Evolutionary conservation across 257 asterid species (phyloP), one percentile per base, ranked within the genome.

Genomic region (Rubia yunnanensis): DNA sequence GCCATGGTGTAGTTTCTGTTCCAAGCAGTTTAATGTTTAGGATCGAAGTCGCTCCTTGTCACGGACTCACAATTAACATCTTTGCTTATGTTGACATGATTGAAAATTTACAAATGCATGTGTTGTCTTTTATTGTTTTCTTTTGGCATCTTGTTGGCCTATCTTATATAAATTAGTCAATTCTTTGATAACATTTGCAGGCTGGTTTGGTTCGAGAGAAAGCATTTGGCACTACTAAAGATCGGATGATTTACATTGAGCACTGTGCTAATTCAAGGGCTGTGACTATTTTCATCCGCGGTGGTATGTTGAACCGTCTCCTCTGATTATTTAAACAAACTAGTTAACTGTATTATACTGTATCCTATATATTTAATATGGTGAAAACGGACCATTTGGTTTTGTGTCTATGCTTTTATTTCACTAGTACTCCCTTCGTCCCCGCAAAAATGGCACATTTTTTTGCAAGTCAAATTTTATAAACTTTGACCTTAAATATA

Each of bases 241-340:
- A 89, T 71, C 81, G 97, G 50, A 92, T 92, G 98, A 89, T 92
- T 64, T 92, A 89, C 72, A 92, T 92, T 60, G 98, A 92, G 85
- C 98, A 92, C 71, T 92, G 98, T 83, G 96, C 98, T 44, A 92
- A 92, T 75, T 92, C 98, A 76, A 85, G 84, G 83, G 98, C 98
- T 48, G 98, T 92, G 24, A 92, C 98, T 71, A 77, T 92, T 76
- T 92, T 92, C 76, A 92, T 92, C 39, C 98, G 98, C 66, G 98
- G 98, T 52, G 98, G 98, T 89, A 76, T 60, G 95, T 82, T 71
- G 63, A 68, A 14, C 52, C 73, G 11, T 62, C 62, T 68, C 18
- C 63, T 24, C 56, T 15, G 5, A 7, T 30, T 5, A 18, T 28
- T 58, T 18, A 58, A 44, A 56, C 11, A 11, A 31, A 67, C 14